Base-by-base conservation (phyloP, 2,329 filamentous ascomycete genomes). In the Penicillium brevicompactum region DNA sequence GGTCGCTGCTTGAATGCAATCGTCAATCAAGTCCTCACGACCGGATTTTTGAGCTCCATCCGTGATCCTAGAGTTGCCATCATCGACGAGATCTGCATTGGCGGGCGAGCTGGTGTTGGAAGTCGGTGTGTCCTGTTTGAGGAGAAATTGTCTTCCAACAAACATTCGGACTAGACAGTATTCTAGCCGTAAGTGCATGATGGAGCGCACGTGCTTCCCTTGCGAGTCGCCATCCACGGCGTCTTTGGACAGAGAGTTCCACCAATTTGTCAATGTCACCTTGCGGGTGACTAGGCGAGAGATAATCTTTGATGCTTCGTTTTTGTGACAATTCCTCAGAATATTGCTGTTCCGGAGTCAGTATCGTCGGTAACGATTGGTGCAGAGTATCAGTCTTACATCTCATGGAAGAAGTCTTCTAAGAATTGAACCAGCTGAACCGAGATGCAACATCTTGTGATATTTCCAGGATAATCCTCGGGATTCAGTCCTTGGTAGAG, bases 141-240 rank as follows among this genome's bases (percentile, higher is more conserved):
- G 74, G 37, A 82, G 74, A 53, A 82, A 82, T 4, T 76, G 75
- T 5, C 80, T 73, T 7, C 80, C 80, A 42, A 78, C 70, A 49
- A 80, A 82, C 71, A 82, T 79, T 47, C 77, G 76, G 11, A 79
- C 68, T 37, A 81, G 70, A 56, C 77, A 78, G 56, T 79, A 78
- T 53, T 79, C 78, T 2, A 82, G 69, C 13, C 72, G 70, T 6
- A 70, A 44, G 38, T 67, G 65, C 43, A 64, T 59, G 4, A 34
- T 52, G 1, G 59, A 57, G 4, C 67, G 66, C 8, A 56, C 30
- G 10, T 58, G 53, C 3, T 44, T 18, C 8, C 27, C 18, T 2
- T 48, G 32, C 16, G 34, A 14, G n/a, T 24, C 14, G 6, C 43
- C 34, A 7, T 16, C 38, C 8, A 53, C 41, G 3, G 60, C 27